These are phyloP conservation scores for Oryza meyeriana DNA, from an alignment of 176 grass and related monocot genomes.

Conservation along the genomic window DNA sequence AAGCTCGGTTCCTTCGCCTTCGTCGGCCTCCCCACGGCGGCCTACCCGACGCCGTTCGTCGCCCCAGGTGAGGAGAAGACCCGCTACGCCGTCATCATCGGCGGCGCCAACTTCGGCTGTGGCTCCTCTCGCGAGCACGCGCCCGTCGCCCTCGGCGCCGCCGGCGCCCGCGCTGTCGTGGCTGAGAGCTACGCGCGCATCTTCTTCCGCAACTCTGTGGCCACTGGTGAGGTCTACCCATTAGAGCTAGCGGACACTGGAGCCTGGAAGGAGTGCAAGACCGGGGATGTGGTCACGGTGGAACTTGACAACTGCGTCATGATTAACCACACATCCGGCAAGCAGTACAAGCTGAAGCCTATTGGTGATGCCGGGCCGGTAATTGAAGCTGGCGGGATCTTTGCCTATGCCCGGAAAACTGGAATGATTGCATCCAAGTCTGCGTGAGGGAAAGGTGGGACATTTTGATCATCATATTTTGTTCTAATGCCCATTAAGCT, in stretches of 20 bases:
- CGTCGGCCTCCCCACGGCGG: slow-evolving; percentile 53
- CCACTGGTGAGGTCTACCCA: slow-evolving; percentile 91
- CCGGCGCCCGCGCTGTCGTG: slow-evolving; percentile 60
- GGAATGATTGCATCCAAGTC: slow-evolving; percentile 77
- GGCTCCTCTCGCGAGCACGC: slow-evolving; percentile 96
- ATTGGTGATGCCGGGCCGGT: slow-evolving; percentile 97
- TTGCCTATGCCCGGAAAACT: slow-evolving; percentile 86
- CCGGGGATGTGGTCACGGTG: slow-evolving; percentile 78
- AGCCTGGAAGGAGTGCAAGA: slow-evolving; percentile 65
- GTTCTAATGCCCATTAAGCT: background rate
- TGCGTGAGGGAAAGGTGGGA: slow-evolving; percentile 41
- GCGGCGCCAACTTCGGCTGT: slow-evolving; percentile 85
- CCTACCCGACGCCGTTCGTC: slow-evolving; percentile 64
- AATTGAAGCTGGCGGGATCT: slow-evolving; percentile 88
- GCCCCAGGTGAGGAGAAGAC: slow-evolving; percentile 44
- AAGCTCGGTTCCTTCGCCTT: slow-evolving; percentile 92
- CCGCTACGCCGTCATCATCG: slow-evolving; percentile 59
- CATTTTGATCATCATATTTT: background rate
- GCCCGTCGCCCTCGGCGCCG: slow-evolving; percentile 85
- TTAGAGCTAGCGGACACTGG: slow-evolving; percentile 57
- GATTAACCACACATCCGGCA: slow-evolving; percentile 86
- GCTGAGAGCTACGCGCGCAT: slow-evolving; percentile 81
- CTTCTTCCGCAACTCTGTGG: slow-evolving; percentile 90
- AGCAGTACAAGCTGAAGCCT: slow-evolving; percentile 85
- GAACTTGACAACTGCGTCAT: slow-evolving; percentile 59